Evolutionary conservation across 768 basidiomycete genomes (phyloP), one percentile per base, ranked within the genome.

Genomic region (Neoboletus brunneissimus): DNA sequence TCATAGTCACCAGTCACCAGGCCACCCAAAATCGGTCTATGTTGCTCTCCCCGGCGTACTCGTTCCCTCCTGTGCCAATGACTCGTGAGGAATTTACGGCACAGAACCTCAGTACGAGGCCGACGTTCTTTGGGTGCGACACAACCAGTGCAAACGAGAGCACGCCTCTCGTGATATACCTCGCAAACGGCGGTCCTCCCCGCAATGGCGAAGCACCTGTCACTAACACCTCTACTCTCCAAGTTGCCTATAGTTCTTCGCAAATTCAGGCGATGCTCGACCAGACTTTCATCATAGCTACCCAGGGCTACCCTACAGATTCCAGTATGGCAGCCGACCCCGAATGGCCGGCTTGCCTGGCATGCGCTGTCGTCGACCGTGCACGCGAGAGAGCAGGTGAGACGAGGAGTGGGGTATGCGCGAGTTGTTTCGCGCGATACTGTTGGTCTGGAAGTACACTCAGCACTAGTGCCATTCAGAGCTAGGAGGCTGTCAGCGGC

Each of bases 141-240:
- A 59, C 57, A 31, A 56, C 63, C 41, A 64, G 49, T 25, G 60
- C 60, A 46, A 67, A 63, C 23, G 60, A 56, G 0, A 70, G 67
- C 41, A 75, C 74, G 5, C 83, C 84, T 3, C 64, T 85, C 38
- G 60, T 86, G 16, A 75, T 85, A 53, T 87, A 87, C 67, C 67
- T 85, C n/a, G 83, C 84, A 1, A 81, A 80, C 61, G 81, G 81
- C 29, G 79, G 77, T 5, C 68, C 76, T 2, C 77, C 76, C 41
- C 71, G 64, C 55, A 68, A 77, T 32, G 69, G 75, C 20, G 62
- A 70, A 23, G 62, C 67, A 18, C 63, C 74, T 9, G 50, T 74
- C 10, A 80, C 79, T 7, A 82, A 82, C 69, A 76, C 72, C 0
- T 63, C 72, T 11, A 81, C 79, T 11, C 40, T 50, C 49, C 73